Evolutionary conservation across 2,329 filamentous ascomycete genomes (phyloP).

Genomic region (Zymoseptoria brevis): DNA sequence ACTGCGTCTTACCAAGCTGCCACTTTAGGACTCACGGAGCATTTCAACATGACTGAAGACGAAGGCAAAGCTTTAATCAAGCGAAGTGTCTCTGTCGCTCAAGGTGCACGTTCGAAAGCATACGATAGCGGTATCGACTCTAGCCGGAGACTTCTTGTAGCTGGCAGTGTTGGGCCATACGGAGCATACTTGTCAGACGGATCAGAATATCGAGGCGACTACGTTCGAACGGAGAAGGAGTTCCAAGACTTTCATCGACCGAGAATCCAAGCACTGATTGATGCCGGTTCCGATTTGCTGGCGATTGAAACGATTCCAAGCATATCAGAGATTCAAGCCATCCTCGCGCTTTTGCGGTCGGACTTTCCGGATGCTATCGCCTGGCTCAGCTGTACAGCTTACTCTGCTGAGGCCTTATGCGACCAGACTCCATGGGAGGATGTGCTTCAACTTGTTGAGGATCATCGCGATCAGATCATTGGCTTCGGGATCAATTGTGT

Average conservation of each 20-base stretch:
- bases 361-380: conserved; percentile 33
- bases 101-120: conserved; percentile 32
- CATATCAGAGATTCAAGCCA: conserved; percentile 31
- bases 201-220: conserved; percentile 40
- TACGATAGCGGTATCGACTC: conserved; percentile 6
- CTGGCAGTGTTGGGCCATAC: conserved; percentile 42
- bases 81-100: conserved; percentile 36
- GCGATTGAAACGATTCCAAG: conserved; percentile 41
- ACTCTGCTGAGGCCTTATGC: conserved; percentile 30
- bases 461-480: conserved; percentile 28
- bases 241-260: conserved; percentile 38
- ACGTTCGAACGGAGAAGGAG: conserved; percentile 23
- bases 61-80: conserved; percentile 32
- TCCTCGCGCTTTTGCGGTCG: conserved; percentile 32
- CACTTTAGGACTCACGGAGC: conserved; percentile 33
- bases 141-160: conserved; percentile 29
- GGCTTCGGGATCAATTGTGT: conserved; percentile 42
- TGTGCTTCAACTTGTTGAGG: conserved; percentile 28
- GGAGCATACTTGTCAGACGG: conserved; percentile 42
- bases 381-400: conserved; percentile 38
- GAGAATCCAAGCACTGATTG: conserved; percentile 35
- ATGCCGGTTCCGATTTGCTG: conserved; percentile 37
- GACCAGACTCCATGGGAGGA: conserved; percentile 35
- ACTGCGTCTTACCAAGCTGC: conserved; percentile 43
- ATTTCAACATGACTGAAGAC: conserved; percentile 29